Evolutionary conservation across 2,329 filamentous ascomycete species (phyloP).

Genomic region (Sporothrix humicola): DNA sequence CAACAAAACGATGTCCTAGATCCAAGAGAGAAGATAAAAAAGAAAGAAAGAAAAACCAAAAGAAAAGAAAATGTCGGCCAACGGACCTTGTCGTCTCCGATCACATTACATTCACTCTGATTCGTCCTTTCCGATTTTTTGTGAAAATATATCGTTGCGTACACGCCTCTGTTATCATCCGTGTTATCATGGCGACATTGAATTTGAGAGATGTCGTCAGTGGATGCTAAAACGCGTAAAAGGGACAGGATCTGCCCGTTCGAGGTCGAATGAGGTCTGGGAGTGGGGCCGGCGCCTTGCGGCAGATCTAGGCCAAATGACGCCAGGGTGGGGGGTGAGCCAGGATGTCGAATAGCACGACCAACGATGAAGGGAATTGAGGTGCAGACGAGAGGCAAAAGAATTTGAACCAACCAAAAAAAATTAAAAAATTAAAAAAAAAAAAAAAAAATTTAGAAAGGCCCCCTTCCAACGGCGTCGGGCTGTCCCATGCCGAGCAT

Average conservation of each 20-base stretch:
- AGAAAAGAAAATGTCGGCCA: background rate
- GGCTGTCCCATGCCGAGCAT: conserved; percentile 13
- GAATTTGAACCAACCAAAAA: background rate
- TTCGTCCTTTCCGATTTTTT: background rate
- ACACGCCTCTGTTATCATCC: background rate
- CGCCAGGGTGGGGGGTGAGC: conserved; percentile 7
- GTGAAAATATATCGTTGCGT: background rate
- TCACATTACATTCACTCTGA: background rate
- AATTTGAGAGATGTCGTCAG: conserved; percentile 22
- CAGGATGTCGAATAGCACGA: background rate
- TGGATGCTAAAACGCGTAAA: background rate
- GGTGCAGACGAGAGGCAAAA: background rate
- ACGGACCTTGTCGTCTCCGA: conserved; percentile 4
- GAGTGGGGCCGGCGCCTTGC: conserved; percentile 1
- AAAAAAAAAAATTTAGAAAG: background rate
- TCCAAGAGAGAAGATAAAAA: background rate
- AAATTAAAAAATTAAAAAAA: background rate
- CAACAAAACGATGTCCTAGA: background rate
- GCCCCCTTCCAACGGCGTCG: background rate
- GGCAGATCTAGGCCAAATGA: conserved; percentile 14
- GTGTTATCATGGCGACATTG: conserved; percentile 27
- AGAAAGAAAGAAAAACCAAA: background rate
- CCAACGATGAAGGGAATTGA: background rate
- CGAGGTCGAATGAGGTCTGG: too few relatives aligned
- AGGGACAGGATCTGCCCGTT: too few relatives aligned